Evolutionary conservation across 2,329 filamentous ascomycete genomes (phyloP).

Genomic region (Passalora sequoiae): DNA sequence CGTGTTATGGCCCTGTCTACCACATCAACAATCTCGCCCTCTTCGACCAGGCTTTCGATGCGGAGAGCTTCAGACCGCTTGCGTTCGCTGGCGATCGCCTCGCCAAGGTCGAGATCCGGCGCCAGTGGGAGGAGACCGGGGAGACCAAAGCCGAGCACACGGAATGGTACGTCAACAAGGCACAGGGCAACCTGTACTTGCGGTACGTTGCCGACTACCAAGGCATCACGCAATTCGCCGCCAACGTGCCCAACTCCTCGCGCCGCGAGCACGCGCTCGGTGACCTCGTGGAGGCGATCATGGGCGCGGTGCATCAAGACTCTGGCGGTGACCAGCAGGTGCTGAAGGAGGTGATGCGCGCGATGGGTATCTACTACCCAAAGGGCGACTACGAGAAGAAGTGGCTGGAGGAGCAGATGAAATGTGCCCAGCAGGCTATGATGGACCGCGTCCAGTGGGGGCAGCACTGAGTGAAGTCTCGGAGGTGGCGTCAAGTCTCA

Average conservation of each 20-base stretch:
- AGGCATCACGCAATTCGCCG: not conserved
- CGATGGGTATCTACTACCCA: not conserved
- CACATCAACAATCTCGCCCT: not conserved
- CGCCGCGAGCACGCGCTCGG: not conserved
- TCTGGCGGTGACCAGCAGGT: not conserved
- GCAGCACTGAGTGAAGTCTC: no score
- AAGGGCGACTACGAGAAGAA: not conserved
- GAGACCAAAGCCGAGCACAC: no score
- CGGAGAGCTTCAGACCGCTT: no score
- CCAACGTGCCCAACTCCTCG: not conserved
- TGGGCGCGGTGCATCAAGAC: constrained; percentile 4
- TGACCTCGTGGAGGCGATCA: constrained; percentile 1
- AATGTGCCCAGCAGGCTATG: not conserved
- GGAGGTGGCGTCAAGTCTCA: no score
- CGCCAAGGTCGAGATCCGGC: no score
- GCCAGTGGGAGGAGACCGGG: no score
- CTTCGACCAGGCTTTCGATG: not conserved
- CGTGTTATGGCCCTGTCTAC: not conserved
- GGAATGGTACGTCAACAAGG: no score
- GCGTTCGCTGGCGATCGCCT: no score
- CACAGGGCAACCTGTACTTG: no score
- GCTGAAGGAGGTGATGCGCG: not conserved
- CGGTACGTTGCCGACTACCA: no score
- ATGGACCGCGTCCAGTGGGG: not conserved
- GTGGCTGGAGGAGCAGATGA: not conserved